phyloP scores from a whole-genome alignment of 257 asterid genomes.

The Lantana camara region DNA sequence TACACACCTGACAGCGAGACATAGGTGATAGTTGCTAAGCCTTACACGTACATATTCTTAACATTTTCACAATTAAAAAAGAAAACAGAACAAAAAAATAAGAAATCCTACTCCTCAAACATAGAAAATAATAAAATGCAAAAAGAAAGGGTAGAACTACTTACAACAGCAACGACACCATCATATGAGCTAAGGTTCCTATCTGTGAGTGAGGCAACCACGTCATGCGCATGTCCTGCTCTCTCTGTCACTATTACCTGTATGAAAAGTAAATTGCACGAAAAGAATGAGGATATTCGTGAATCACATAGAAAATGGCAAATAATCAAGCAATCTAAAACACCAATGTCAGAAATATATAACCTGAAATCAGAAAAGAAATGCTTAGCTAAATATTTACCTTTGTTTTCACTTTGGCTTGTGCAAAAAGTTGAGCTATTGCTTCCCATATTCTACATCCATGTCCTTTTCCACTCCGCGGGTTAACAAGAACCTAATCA shows the following conservation, averaged over 20 bases:
- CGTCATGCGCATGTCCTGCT: constrained; percentile 86
- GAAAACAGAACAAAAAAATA: not conserved
- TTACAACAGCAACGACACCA: constrained; percentile 93
- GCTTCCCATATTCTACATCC: constrained; percentile 84
- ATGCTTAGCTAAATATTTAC: constrained; percentile 36
- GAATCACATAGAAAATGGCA: not conserved
- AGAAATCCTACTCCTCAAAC: constrained; percentile 11
- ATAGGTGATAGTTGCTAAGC: not conserved
- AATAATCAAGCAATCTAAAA: constrained; percentile 9
- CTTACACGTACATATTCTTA: not conserved
- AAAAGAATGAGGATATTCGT: constrained; percentile 19
- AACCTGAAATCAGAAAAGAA: constrained; percentile 16
- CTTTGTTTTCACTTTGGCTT: constrained; percentile 85
- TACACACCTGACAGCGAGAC: not conserved
- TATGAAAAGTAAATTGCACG: constrained; percentile 19
- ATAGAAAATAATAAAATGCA: constrained; percentile 18
- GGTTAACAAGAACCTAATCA: constrained; percentile 89
- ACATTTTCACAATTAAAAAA: not conserved
- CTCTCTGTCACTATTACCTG: constrained; percentile 91
- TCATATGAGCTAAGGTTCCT: constrained; percentile 73
- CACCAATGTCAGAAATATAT: constrained; percentile 4
- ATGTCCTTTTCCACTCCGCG: constrained; percentile 90
- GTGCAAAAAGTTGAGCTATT: constrained; percentile 84
- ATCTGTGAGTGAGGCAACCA: constrained; percentile 67
- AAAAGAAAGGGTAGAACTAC: constrained; percentile 35